Conservation (phyloP, 495 filamentous ascomycete species). For the Tuber calosporum region DNA sequence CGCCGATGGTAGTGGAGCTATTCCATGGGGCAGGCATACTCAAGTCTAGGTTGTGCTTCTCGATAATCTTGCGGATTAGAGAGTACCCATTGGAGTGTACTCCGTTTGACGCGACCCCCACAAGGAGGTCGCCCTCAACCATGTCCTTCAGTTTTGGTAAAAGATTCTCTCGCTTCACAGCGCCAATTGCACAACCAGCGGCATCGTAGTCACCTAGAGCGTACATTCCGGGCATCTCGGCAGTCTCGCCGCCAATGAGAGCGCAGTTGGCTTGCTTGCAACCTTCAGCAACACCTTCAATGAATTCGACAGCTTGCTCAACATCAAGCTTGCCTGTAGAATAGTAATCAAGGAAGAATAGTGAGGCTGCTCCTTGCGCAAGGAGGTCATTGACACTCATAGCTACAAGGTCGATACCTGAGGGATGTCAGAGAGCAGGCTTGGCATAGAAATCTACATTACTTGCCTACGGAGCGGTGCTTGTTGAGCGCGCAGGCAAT, state of each 20-base stretch:
- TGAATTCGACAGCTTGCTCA: conserved; percentile 66
- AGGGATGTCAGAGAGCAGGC: conserved; percentile 2
- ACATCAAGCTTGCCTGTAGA: conserved; percentile 79
- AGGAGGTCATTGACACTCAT: conserved; percentile 99
- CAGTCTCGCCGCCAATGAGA: conserved; percentile 91
- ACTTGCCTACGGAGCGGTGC: conserved; percentile 69
- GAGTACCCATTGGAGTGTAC: conserved; percentile 95
- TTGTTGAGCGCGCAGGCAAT: conserved; percentile 81
- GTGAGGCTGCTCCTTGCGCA: conserved; percentile 85
- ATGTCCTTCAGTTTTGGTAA: conserved; percentile 71
- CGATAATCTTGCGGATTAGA: conserved; percentile 78
- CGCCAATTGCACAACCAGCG: conserved; percentile 77
- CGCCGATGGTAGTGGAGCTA: conserved; percentile 53
- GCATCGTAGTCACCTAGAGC: conserved; percentile 77
- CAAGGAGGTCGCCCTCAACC: conserved; percentile 69
- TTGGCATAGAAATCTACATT: not conserved
- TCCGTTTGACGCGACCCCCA: conserved; percentile 75
- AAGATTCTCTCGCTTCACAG: conserved; percentile 59
- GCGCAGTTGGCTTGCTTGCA: conserved; percentile 76
- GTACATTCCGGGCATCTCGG: conserved; percentile 95
- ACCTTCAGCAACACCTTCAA: conserved; percentile 77
- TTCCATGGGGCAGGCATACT: conserved; percentile 68
- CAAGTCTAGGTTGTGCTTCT: conserved; percentile 61
- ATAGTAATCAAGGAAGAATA: conserved; percentile 96
- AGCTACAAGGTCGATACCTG: conserved; percentile 81